Percentiles rank a stretch among this genome's conserved stretches.
Conservation (phyloP, 202 grass and related monocot species). For the Brachypodium distachyon region DNA sequence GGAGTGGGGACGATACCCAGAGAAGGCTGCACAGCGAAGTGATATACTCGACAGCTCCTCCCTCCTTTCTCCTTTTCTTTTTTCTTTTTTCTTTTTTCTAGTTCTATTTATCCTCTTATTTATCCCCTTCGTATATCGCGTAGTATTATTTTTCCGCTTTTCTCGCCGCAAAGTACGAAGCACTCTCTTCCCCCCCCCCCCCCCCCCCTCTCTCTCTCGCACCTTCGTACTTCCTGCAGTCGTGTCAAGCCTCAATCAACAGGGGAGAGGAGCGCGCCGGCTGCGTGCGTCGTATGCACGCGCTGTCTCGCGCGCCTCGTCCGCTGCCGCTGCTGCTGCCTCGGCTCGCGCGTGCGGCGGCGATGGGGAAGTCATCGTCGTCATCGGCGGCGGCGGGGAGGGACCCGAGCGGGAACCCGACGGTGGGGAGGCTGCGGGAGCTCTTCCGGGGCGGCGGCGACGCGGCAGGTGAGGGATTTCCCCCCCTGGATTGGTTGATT, state of each 20-base stretch:
- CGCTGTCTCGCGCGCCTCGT: neutral
- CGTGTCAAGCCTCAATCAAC: too few species aligned
- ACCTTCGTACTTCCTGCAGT: neutral
- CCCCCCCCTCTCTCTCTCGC: neutral
- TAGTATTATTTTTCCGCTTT: neutral
- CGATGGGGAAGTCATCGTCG: constrained; percentile 23
- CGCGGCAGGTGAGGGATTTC: constrained; percentile 16
- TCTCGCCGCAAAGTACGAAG: neutral
- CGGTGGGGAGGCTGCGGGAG: constrained; percentile 45
- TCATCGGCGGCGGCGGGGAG: neutral
- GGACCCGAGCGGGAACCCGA: constrained; percentile 25
- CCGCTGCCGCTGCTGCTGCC: neutral
- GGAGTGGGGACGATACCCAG: constrained; percentile 31
- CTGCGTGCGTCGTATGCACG: constrained; percentile 7
- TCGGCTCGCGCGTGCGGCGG: neutral
- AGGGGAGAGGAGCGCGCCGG: neutral
- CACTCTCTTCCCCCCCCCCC: neutral
- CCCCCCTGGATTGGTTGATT: neutral
- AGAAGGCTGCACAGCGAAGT: constrained; percentile 22
- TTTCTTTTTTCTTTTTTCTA: neutral
- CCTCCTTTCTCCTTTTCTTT: neutral
- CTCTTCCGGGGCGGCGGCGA: constrained; percentile 24
- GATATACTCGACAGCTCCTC: constrained; percentile 42
- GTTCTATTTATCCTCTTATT: constrained; percentile 10
- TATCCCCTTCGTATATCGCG: constrained; percentile 28